Percentiles rank a stretch among this genome's conserved stretches.
Conservation (phyloP, 441 rosid species). For the Kokia cookei region DNA sequence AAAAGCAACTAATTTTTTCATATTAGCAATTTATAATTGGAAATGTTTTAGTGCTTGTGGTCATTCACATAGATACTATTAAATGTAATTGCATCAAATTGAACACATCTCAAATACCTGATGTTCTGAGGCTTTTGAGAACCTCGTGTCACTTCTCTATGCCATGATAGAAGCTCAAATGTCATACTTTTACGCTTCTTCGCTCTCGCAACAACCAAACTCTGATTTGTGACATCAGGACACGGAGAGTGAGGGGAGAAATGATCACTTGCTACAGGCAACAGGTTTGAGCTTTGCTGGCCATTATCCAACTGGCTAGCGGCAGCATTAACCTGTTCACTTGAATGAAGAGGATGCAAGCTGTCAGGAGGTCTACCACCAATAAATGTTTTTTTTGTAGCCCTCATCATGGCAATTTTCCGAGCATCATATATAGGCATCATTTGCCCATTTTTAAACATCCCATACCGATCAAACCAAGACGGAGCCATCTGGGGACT, state of each 20-base stretch:
- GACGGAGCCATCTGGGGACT: conserved; percentile 75
- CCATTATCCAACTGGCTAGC: conserved; percentile 23
- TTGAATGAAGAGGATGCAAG: conserved; percentile 24
- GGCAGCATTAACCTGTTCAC: conserved; percentile 29
- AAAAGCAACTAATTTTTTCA: background rate
- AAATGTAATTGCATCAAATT: background rate
- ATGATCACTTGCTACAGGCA: conserved; percentile 31
- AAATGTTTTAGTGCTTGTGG: background rate
- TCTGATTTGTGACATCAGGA: conserved; percentile 27
- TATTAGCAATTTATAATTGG: background rate
- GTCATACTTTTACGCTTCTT: conserved; percentile 67
- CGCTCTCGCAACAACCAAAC: conserved; percentile 27
- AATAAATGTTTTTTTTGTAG: conserved; percentile 31
- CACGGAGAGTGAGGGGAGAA: conserved; percentile 31
- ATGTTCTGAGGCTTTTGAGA: conserved; percentile 44
- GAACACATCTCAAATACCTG: conserved; percentile 35
- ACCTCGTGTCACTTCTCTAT: conserved; percentile 50
- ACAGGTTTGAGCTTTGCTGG: conserved; percentile 22
- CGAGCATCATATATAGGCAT: conserved; percentile 36
- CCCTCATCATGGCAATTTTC: conserved; percentile 29
- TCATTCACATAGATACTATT: background rate
- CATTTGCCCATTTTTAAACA: conserved; percentile 58
- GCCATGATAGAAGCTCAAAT: conserved; percentile 61
- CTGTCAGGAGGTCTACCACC: conserved; percentile 41
- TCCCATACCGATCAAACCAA: conserved; percentile 72